Evolutionary conservation across 148 eudicot genomes (phyloP).

Genomic region (Rhododendron mucronatum): DNA sequence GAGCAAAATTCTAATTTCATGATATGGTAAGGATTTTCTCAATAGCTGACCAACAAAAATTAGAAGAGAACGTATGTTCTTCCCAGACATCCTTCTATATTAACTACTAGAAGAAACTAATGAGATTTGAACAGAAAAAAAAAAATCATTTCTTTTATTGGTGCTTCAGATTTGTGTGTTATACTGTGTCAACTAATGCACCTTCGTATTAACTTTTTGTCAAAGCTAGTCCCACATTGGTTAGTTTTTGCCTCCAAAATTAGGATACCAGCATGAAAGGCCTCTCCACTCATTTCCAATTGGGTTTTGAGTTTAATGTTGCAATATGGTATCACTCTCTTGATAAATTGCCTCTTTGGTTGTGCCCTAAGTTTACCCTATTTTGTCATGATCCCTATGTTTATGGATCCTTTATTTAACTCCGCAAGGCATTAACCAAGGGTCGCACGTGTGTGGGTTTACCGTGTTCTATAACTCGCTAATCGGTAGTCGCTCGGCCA

Average conservation of each 20-base stretch:
- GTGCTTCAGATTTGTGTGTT: not conserved
- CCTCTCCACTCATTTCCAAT: not conserved
- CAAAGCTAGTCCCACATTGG: not conserved
- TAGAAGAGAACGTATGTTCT: not conserved
- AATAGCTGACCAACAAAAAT: not conserved
- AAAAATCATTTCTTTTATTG: not conserved
- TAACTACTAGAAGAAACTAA: not conserved
- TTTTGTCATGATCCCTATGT: not conserved
- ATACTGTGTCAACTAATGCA: not conserved
- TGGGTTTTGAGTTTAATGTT: not conserved
- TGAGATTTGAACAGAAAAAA: not conserved
- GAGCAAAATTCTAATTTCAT: not conserved
- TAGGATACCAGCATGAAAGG: not conserved
- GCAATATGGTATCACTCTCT: not conserved
- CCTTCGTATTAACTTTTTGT: not conserved
- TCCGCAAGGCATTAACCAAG: not conserved
- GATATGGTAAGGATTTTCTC: not conserved
- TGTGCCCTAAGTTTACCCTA: not conserved
- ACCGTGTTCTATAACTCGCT: too few relatives aligned
- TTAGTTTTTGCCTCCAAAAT: not conserved
- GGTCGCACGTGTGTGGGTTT: not conserved
- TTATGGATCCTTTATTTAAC: not conserved
- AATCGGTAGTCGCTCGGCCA: too few relatives aligned
- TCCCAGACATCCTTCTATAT: not conserved
- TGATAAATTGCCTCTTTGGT: not conserved